These are phyloP conservation scores for Daedalea quercina DNA, from an alignment of 768 basidiomycete species.

Conservation along the genomic window DNA sequence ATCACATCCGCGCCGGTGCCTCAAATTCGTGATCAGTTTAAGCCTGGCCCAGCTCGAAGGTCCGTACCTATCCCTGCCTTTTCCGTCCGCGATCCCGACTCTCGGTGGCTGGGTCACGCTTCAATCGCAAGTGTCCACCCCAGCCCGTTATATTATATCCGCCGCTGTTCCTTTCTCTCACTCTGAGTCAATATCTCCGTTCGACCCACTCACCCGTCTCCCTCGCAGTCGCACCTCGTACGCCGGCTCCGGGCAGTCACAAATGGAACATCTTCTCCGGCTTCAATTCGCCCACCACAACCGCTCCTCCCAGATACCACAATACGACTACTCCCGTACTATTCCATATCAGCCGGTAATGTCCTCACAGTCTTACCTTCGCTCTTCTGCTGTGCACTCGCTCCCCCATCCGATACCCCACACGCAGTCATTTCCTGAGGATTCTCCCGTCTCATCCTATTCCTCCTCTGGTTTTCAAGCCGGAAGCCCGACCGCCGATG, in stretches of 20 bases:
- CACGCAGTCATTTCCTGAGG: background rate
- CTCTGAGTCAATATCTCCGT: slow-evolving; percentile 6
- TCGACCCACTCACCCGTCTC: slow-evolving; percentile 9
- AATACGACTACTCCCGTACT: slow-evolving; percentile 10
- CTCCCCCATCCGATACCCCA: slow-evolving; percentile 1
- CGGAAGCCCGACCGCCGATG: background rate
- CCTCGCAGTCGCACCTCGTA: background rate
- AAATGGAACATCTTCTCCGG: slow-evolving; percentile 14
- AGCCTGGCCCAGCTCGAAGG: slow-evolving; percentile 7
- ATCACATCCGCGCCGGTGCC: slow-evolving; percentile 16
- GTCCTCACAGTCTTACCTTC: slow-evolving; percentile 12
- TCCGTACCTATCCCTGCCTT: slow-evolving; percentile 12
- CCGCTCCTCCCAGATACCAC: slow-evolving; percentile 9
- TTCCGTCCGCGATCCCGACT: slow-evolving; percentile 8
- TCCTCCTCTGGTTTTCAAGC: slow-evolving; percentile 3
- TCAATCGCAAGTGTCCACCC: background rate
- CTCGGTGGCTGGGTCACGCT: slow-evolving; percentile 1
- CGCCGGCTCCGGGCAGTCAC: slow-evolving; percentile 4
- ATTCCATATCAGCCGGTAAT: slow-evolving; percentile 7
- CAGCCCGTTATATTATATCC: slow-evolving; percentile 2
- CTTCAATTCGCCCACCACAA: slow-evolving; percentile 9
- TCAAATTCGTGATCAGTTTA: slow-evolving; percentile 5
- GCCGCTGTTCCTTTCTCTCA: slow-evolving; percentile 3
- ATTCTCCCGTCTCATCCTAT: slow-evolving; percentile 10
- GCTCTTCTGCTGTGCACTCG: slow-evolving; percentile 4